These are phyloP conservation scores for Colletotrichum navitas DNA, from an alignment of 2,329 filamentous ascomycete species.

Conservation along the genomic window DNA sequence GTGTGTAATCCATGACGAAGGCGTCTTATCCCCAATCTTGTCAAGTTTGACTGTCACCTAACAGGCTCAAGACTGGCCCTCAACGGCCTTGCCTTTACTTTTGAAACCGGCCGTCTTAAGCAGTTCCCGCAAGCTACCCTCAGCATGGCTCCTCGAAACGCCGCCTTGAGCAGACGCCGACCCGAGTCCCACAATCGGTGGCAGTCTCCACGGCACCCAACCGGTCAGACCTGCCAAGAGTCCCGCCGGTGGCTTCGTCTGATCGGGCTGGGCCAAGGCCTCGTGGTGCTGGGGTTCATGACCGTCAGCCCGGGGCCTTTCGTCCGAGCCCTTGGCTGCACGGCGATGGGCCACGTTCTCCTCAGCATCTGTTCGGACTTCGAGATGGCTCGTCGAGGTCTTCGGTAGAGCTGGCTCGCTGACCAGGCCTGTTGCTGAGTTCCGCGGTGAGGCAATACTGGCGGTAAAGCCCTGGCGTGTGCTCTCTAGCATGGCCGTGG, in stretches of 20 bases:
- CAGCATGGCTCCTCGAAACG: constrained; percentile 61
- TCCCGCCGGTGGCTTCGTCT: constrained; percentile 42
- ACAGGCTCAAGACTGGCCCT: constrained; percentile 40
- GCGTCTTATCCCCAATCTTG: not conserved
- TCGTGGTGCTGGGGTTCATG: constrained; percentile 47
- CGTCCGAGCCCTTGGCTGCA: constrained; percentile 39
- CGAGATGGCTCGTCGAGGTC: constrained; percentile 65
- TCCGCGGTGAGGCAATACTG: constrained; percentile 49
- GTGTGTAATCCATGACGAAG: not conserved
- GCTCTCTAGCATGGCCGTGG: constrained; percentile 54
- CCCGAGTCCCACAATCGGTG: constrained; percentile 44
- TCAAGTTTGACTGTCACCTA: not conserved
- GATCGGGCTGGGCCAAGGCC: constrained; percentile 45
- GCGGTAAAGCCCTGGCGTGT: constrained; percentile 50
- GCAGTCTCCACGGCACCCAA: constrained; percentile 61
- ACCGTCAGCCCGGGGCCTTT: constrained; percentile 42
- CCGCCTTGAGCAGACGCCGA: constrained; percentile 43
- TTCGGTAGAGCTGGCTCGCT: constrained; percentile 69
- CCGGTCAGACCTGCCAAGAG: constrained; percentile 57
- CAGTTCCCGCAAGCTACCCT: constrained; percentile 67
- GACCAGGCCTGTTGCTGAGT: constrained; percentile 59
- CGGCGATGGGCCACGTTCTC: constrained; percentile 44
- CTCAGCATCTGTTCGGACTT: constrained; percentile 56
- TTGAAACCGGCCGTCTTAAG: constrained; percentile 54
- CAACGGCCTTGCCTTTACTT: constrained; percentile 52